Evolutionary conservation across 108 stramenopile genomes (phyloP).

Genomic region (Cyclotella cryptica): DNA sequence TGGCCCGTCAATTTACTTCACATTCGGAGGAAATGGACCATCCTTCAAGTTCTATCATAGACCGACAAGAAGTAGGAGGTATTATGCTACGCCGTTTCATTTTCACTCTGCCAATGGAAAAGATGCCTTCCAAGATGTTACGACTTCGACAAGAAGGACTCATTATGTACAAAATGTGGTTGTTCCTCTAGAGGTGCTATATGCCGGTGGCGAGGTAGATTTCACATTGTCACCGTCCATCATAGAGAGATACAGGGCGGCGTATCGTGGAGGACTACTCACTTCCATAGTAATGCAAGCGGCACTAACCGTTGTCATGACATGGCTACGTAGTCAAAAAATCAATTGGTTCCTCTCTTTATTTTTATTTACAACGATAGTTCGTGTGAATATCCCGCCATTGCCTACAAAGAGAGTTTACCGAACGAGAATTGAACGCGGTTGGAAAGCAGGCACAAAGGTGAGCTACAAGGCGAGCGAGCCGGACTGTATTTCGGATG

Average conservation of each 20-base stretch:
- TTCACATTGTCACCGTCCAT: slow-evolving; percentile 55
- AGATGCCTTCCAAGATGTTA: background rate
- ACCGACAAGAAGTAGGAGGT: background rate
- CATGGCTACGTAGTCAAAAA: slow-evolving; percentile 47
- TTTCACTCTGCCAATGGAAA: background rate
- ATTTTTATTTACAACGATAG: slow-evolving; percentile 40
- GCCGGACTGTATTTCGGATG: slow-evolving; percentile 44
- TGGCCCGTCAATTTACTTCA: slow-evolving; percentile 38
- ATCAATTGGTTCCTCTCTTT: slow-evolving; percentile 55
- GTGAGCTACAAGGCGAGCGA: slow-evolving; percentile 46
- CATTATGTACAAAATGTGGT: slow-evolving; percentile 70
- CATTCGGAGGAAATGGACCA: slow-evolving; percentile 33
- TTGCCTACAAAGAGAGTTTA: slow-evolving; percentile 48
- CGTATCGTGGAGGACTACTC: slow-evolving; percentile 61
- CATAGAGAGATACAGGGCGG: slow-evolving; percentile 60
- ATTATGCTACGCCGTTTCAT: background rate
- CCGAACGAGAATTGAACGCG: slow-evolving; percentile 35
- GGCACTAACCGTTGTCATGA: slow-evolving; percentile 45
- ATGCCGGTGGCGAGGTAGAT: slow-evolving; percentile 50
- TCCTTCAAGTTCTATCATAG: slow-evolving; percentile 33
- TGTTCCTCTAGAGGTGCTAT: slow-evolving; percentile 67
- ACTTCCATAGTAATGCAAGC: slow-evolving; percentile 46
- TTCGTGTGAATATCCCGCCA: slow-evolving; percentile 59
- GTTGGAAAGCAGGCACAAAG: slow-evolving; percentile 72
- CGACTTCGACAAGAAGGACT: slow-evolving; percentile 39